Conservation (phyloP, 805 yeast genomes). For the Candida silvatica region DNA sequence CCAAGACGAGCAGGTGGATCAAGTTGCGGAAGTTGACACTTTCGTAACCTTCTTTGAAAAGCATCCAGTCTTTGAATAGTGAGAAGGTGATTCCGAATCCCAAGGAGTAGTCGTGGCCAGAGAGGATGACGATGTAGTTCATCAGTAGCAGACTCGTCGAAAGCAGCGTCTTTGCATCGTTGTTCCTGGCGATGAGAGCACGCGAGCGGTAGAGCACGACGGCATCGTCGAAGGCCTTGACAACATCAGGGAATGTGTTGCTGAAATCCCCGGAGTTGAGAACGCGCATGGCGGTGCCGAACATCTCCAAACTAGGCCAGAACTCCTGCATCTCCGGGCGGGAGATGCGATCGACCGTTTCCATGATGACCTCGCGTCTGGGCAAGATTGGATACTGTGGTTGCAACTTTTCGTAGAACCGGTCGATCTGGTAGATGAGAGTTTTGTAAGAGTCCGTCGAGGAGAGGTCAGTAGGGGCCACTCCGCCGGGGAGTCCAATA, state of each 20-base stretch:
- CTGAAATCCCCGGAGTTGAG: slow-evolving; percentile 23
- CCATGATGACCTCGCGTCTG: slow-evolving; percentile 17
- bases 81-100: slow-evolving; percentile 46
- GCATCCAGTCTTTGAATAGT: slow-evolving; percentile 49
- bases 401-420: slow-evolving; percentile 37
- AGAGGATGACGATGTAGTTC: slow-evolving; percentile 48
- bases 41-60: slow-evolving; percentile 27
- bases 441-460: no score
- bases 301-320: slow-evolving; percentile 28
- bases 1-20: slow-evolving; percentile 38
- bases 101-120: slow-evolving; percentile 53
- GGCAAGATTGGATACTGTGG: slow-evolving; percentile 38
- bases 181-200: slow-evolving; percentile 20
- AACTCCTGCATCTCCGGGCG: slow-evolving; percentile 22
- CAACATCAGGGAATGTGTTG: slow-evolving; percentile 25
- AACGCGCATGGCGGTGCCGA: slow-evolving; percentile 31
- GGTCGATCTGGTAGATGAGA: slow-evolving; percentile 27
- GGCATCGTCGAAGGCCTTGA: slow-evolving; percentile 27
- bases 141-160: slow-evolving; percentile 32
- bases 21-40: slow-evolving; percentile 27
- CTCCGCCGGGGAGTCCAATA: no score
- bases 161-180: slow-evolving; percentile 23
- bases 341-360: slow-evolving; percentile 13
- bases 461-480: no score
- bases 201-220: slow-evolving; percentile 29